Evolutionary conservation across 2,329 filamentous ascomycete species (phyloP).

Genomic region (Colletotrichum trifolii): DNA sequence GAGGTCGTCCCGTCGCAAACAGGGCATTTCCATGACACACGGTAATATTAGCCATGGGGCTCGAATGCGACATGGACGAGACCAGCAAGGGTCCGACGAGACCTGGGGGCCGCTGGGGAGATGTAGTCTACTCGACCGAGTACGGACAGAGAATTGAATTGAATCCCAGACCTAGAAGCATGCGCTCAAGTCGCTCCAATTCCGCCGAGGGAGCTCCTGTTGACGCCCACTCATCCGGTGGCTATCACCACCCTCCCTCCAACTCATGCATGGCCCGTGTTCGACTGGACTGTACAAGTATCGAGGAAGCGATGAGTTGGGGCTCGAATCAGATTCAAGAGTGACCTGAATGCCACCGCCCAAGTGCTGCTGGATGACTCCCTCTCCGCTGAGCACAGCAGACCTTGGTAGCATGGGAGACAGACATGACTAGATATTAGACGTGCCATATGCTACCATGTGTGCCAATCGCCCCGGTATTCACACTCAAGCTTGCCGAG

Average conservation of each 20-base stretch:
- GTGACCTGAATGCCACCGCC: too few relatives aligned
- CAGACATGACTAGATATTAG: too few relatives aligned
- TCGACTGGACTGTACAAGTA: too few relatives aligned
- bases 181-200: slow-evolving; percentile 11
- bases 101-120: background rate
- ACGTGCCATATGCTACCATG: background rate
- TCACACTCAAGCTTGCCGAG: slow-evolving; percentile 5
- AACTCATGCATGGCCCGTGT: too few relatives aligned
- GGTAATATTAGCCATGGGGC: slow-evolving; percentile 11
- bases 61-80: slow-evolving; percentile 15
- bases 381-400: background rate
- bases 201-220: slow-evolving; percentile 4
- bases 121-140: background rate
- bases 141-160: background rate
- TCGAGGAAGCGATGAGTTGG: background rate
- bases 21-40: slow-evolving; percentile 24
- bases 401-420: too few relatives aligned
- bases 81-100: slow-evolving; percentile 2
- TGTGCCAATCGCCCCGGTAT: slow-evolving; percentile 4
- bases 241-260: slow-evolving; percentile 21
- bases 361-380: too few relatives aligned
- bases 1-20: background rate
- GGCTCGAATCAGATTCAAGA: slow-evolving; percentile 1
- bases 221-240: background rate
- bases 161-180: slow-evolving; percentile 6